phyloP scores from a whole-genome alignment of 768 basidiomycete species.

The Leccinum subgranulosum region DNA sequence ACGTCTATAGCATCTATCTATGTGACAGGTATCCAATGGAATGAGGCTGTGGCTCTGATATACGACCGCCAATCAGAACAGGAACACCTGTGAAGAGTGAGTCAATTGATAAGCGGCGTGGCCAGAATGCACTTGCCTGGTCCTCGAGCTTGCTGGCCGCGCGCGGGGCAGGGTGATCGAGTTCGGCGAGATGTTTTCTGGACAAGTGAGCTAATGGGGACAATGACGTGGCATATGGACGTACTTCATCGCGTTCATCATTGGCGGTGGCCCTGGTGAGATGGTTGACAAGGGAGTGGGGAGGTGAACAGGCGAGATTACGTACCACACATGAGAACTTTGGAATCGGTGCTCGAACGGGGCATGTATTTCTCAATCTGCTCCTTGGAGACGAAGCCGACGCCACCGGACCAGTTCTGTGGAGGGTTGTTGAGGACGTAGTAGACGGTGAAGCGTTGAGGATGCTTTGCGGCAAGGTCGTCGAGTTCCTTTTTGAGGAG shows the following conservation, averaged over 20 bases:
- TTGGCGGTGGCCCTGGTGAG: conserved; percentile 62
- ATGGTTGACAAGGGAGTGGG: background rate
- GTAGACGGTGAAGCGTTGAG: conserved; percentile 70
- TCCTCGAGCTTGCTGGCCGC: conserved; percentile 92
- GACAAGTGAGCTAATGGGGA: conserved; percentile 1
- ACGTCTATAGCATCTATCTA: conserved; percentile 5
- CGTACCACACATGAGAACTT: conserved; percentile 85
- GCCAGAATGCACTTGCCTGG: conserved; percentile 45
- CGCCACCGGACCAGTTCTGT: conserved; percentile 78
- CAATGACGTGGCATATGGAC: conserved; percentile 20
- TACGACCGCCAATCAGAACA: conserved; percentile 32
- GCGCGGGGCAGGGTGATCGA: conserved; percentile 84
- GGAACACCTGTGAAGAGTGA: conserved; percentile 33
- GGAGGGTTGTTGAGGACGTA: conserved; percentile 97
- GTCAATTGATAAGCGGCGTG: conserved; percentile 14
- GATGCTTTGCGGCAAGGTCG: conserved; percentile 61
- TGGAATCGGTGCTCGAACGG: conserved; percentile 60
- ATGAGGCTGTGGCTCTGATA: background rate
- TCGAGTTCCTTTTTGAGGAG: conserved; percentile 88
- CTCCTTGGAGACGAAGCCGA: conserved; percentile 90
- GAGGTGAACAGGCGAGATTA: conserved; percentile 19
- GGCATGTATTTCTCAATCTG: conserved; percentile 85
- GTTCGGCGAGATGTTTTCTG: conserved; percentile 85
- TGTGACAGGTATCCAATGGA: conserved; percentile 2
- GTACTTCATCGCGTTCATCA: conserved; percentile 78